Evolutionary conservation across 2,329 filamentous ascomycete genomes (phyloP), one percentile per base, ranked within the genome.

Genomic region (Calonectria hawksworthii): DNA sequence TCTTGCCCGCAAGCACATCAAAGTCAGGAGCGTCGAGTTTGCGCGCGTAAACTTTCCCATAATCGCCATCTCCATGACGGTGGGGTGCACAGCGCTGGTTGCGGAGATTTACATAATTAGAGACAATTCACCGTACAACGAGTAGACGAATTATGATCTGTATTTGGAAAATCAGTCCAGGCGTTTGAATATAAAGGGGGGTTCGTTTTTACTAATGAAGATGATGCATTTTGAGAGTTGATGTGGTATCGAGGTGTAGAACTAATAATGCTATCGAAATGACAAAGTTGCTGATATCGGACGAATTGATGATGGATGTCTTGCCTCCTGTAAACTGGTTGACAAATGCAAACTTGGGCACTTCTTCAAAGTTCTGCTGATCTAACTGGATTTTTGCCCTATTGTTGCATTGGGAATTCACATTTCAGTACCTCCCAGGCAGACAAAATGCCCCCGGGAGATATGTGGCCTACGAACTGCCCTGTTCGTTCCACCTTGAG

Each of bases 21-120:
- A 86, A 44, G 92, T 95, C 0, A 84, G 88, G 3, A 87, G 89
- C 0, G 84, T 92, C 4, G 93, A 95, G 30, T 95, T 95, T 83
- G 92, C 92, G 0, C 86, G 92, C 0, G 89, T 93, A 5, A 95
- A 95, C 80, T 81, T 94, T 18, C 93, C 93, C 0, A 95, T 95
- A 56, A 94, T 95, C 76, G 89, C 91, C 1, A 90, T 94, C 26
- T 84, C 92, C 2, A 95, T 94, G 92, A 87, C 88, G 0, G 89
- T 94, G 0, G 93, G 92, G 0, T 92, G 90, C 76, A 84, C 87
- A 0, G 90, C 93, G 0, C 84, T 94, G 13, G 86, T 93, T 10
- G 92, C 90, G 0, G 89, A 94, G 83, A 87, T 94, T 0, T 94
- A 93, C 76, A 88, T 94, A 50, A 75, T 79, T 26, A 74, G 79